Conservation (phyloP, 2,329 filamentous ascomycete genomes). For the Hypoxylon sp. region DNA sequence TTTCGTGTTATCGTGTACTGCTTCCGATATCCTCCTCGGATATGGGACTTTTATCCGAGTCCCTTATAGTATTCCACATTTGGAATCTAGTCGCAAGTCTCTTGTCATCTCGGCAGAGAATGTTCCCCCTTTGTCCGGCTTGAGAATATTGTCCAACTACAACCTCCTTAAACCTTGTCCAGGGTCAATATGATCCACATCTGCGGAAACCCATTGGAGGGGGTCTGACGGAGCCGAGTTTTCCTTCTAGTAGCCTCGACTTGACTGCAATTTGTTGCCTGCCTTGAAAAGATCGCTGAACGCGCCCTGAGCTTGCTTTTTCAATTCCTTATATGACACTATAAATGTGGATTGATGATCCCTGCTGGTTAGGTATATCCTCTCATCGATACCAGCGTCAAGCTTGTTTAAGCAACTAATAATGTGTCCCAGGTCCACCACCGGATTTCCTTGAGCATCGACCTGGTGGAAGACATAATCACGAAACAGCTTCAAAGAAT, state of each 20-base stretch:
- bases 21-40: slow-evolving; percentile 4
- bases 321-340: slow-evolving; percentile 90
- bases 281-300: slow-evolving; percentile 67
- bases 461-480: slow-evolving; percentile 99
- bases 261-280: slow-evolving; percentile 37
- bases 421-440: slow-evolving; percentile 88
- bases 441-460: slow-evolving; percentile 81
- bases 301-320: slow-evolving; percentile 65
- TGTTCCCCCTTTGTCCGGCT: too few relatives aligned
- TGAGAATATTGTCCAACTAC: too few relatives aligned
- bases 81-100: slow-evolving; percentile 3
- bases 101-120: too few relatives aligned
- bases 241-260: slow-evolving; percentile 38
- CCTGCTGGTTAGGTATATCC: slow-evolving; percentile 82
- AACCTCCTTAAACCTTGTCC: too few relatives aligned
- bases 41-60: neutral
- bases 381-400: slow-evolving; percentile 88
- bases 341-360: slow-evolving; percentile 91
- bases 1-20: slow-evolving; percentile 7
- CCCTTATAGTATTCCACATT: neutral
- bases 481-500: slow-evolving; percentile 91
- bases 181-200: too few relatives aligned
- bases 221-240: too few relatives aligned
- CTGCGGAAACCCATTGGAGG: too few relatives aligned
- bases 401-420: slow-evolving; percentile 88